These are phyloP conservation scores for Flaveria bidentis DNA, from an alignment of 129 eudicot genomes.

Conservation along the genomic window DNA sequence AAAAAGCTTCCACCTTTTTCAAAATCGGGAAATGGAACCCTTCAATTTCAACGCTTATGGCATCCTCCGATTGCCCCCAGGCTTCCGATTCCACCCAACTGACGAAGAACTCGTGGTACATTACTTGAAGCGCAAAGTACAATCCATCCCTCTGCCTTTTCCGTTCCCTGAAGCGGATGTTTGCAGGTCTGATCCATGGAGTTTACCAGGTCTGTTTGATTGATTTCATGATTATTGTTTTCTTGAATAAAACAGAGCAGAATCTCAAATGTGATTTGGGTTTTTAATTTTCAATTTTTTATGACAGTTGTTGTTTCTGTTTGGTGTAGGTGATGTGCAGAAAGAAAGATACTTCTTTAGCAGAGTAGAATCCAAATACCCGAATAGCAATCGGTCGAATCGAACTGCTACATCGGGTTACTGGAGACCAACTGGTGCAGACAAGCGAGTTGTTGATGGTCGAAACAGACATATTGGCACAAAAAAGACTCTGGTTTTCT, in stretches of 20 bases:
- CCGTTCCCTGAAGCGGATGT: slow-evolving; percentile 81
- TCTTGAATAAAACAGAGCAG: not conserved
- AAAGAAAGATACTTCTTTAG: slow-evolving; percentile 83
- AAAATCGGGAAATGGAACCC: slow-evolving; percentile 36
- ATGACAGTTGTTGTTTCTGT: not conserved
- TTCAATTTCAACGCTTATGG: slow-evolving; percentile 56
- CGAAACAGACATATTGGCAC: slow-evolving; percentile 54
- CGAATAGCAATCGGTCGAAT: slow-evolving; percentile 82
- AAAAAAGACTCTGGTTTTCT: slow-evolving; percentile 88
- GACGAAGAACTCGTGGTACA: slow-evolving; percentile 87
- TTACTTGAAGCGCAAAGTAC: slow-evolving; percentile 71
- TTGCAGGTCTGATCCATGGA: slow-evolving; percentile 95
- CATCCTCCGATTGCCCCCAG: slow-evolving; percentile 70
- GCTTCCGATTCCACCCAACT: slow-evolving; percentile 89
- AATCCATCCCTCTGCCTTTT: slow-evolving; percentile 65
- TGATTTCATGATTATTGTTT: not conserved
- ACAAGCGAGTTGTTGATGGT: slow-evolving; percentile 54
- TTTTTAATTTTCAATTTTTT: not conserved
- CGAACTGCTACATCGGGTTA: slow-evolving; percentile 84
- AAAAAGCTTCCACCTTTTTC: not conserved
- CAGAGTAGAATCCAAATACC: slow-evolving; percentile 74
- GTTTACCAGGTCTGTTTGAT: slow-evolving; percentile 66
- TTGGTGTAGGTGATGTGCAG: slow-evolving; percentile 58
- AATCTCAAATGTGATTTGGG: slow-evolving; percentile 26
- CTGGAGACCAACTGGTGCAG: slow-evolving; percentile 90